Evolutionary conservation across 2,329 filamentous ascomycete species (phyloP), one percentile per base, ranked within the genome.

Genomic region (Paraphoma sp.): DNA sequence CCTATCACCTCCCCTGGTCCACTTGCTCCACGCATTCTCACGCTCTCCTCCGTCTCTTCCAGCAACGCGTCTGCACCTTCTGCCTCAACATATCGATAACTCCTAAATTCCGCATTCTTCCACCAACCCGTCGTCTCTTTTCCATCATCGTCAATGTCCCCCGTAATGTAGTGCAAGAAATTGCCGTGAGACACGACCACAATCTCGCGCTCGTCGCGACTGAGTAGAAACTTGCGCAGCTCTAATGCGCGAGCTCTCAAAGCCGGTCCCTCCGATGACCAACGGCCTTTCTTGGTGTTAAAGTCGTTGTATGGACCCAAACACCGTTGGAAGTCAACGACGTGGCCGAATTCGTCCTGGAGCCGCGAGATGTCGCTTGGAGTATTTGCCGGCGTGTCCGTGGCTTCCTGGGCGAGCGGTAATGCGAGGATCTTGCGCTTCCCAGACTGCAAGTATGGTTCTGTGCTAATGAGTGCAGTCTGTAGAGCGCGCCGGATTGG

Each of bases 91-190:
- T 53, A 58, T 2, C 48, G 40, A 47, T 49, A 53, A 9, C 56
- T 59, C 16, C 53, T 51, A 16, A 44, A 46, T 33, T 56, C 53
- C 2, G 48, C 46, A 30, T 59, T 56, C 45, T 40, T 40, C 50
- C 41, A 48, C 45, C 45, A 41, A 18, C 51, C 41, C 31, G 45
- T 45, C 40, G 38, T 30, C 45, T 45, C 43, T 16, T 16, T 41
- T 14, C 44, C 50, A 7, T 52, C 44, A 29, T 30, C 44, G n/a
- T 42, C 17, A n/a, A 49, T 8, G 69, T 96, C 92, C 60, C 92
- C 85, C 0, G 90, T 94, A 60, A 96, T 79, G 68, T 91, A 95
- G 74, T 96, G 92, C 69, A 96, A 71, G 66, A 93, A 90, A 0
- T 89, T 90, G 1, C 92, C 92, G 68, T 96, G 92, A 4, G 90